These are phyloP conservation scores for Hippophae gyantsensis DNA, from an alignment of 306 rosid species.

Conservation along the genomic window DNA sequence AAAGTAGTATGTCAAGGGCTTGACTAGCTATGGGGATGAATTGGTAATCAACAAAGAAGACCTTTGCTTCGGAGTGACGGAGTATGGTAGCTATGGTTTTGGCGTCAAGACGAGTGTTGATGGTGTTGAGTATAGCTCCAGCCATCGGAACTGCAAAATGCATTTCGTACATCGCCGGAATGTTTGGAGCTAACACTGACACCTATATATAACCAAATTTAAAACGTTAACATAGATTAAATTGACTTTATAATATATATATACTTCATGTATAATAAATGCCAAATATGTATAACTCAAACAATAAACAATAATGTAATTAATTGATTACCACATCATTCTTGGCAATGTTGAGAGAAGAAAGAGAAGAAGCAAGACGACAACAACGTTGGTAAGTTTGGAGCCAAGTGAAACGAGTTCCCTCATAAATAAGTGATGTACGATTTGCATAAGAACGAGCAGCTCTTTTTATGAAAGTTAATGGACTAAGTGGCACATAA, in stretches of 20 bases:
- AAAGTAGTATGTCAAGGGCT: too few relatives aligned
- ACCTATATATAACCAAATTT: slow-evolving; percentile 13
- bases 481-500: too few relatives aligned
- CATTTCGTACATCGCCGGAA: slow-evolving; percentile 95
- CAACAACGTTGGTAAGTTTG: neutral
- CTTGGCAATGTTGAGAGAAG: neutral
- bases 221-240: too few relatives aligned
- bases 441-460: too few relatives aligned
- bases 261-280: too few relatives aligned
- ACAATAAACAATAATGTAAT: too few relatives aligned
- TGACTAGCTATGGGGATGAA: neutral
- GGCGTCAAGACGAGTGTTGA: slow-evolving; percentile 66
- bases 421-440: too few relatives aligned
- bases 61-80: slow-evolving; percentile 58
- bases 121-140: slow-evolving; percentile 63
- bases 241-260: too few relatives aligned
- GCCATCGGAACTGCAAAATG: slow-evolving; percentile 98
- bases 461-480: too few relatives aligned
- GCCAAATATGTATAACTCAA: too few relatives aligned
- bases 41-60: slow-evolving; percentile 70
- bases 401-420: neutral
- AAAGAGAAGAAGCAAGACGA: neutral
- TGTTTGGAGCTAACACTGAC: slow-evolving; percentile 75
- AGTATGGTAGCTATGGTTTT: slow-evolving; percentile 70
- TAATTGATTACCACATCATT: neutral